Base-by-base conservation (phyloP, 441 rosid species). In the Jatropha podagrica region DNA sequence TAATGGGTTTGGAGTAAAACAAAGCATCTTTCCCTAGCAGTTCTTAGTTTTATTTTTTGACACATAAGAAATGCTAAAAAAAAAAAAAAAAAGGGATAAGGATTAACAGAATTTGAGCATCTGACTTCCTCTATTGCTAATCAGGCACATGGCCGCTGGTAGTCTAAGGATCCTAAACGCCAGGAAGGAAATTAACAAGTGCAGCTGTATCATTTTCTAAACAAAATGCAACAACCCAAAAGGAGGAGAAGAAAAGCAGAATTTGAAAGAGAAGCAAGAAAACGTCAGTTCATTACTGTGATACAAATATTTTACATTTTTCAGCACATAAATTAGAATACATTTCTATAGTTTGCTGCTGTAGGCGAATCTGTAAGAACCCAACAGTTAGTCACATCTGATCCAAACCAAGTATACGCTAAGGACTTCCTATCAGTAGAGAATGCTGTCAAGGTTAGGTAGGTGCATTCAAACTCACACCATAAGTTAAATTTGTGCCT, bases 271-370 rank as follows among this genome's bases (percentile, higher is more conserved):
- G 17, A 32, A 32, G 32, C 32, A 32, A 32, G 68, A 40, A 26
- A 42, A 68, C 63, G 65, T 75, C 72, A 66, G 68, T 65, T 32
- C 56, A 46, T 48, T 73, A 58, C 58, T 14, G 20, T 38, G 38
- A 44, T 18, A 63, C 11, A 17, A 48, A 68, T 37, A 72, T 69
- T 77, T 76, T 80, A 83, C 83, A 83, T 71, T 83, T 32, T 59
- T 78, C 74, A 56, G 74, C 64, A 70, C 69, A 80, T 60, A 63
- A 4, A 71, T 72, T 65, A 67, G 60, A 70, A 46, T 69, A 75
- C 65, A 42, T 58, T 66, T 68, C 48, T 59, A 48, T 44, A 40
- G 72, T 71, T 74, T 48, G 20, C 71, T 42, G 51, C 52, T 20
- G 68, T 26, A 55, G 55, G 67, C 56, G 46, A 44, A 63, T 62